These are phyloP conservation scores for Auxenochlorella pyrenoidosa DNA, from an alignment of 139 green algal genomes.

Conservation along the genomic window DNA sequence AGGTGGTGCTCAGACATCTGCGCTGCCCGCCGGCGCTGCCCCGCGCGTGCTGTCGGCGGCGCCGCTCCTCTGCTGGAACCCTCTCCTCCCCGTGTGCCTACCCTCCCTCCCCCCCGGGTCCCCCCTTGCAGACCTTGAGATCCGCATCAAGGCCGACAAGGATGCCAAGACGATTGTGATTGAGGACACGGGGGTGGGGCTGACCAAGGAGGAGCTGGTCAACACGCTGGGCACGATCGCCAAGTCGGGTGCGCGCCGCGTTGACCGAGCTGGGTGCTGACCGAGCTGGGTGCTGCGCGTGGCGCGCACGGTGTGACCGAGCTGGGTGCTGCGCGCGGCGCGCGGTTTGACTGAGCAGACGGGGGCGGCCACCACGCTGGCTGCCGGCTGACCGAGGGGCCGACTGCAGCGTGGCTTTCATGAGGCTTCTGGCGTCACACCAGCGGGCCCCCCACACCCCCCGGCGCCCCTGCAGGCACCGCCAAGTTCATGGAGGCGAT, in stretches of 20 bases:
- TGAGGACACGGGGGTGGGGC: slow-evolving; percentile 95
- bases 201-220: slow-evolving; percentile 95
- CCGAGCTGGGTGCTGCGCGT: not conserved
- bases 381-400: too few relatives aligned
- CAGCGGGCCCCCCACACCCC: not conserved
- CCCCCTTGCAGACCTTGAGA: slow-evolving; percentile 78
- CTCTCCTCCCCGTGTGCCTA: too few relatives aligned
- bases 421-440: too few relatives aligned
- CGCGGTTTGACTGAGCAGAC: too few relatives aligned
- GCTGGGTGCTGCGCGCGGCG: too few relatives aligned
- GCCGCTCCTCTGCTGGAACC: too few relatives aligned
- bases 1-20: too few relatives aligned
- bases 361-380: too few relatives aligned
- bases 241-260: slow-evolving; percentile 54
- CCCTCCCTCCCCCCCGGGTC: too few relatives aligned
- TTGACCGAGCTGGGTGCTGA: not conserved
- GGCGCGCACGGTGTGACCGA: too few relatives aligned
- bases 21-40: not conserved
- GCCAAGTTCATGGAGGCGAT: slow-evolving; percentile 98
- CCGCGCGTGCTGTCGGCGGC: too few relatives aligned
- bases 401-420: too few relatives aligned
- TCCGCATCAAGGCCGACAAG: slow-evolving; percentile 88
- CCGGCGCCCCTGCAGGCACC: slow-evolving; percentile 69
- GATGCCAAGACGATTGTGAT: slow-evolving; percentile 91
- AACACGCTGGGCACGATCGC: slow-evolving; percentile 97